Evolutionary conservation across 2,329 filamentous ascomycete species (phyloP).

Genomic region (Diplocarpon mali): DNA sequence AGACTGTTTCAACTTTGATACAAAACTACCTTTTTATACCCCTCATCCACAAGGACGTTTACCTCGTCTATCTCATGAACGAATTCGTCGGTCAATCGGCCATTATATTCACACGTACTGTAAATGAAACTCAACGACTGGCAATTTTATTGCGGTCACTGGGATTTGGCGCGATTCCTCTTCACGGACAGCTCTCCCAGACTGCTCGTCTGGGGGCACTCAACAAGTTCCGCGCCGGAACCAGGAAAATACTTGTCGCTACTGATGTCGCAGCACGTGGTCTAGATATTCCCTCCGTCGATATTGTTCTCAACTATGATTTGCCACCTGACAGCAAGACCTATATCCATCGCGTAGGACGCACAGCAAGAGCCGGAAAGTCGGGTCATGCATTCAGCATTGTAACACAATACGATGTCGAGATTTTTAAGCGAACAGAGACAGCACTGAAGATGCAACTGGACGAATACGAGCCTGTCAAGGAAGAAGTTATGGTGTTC

Average conservation of each 20-base stretch:
- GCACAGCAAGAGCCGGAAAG: conserved; percentile 79
- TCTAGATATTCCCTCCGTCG: conserved; percentile 86
- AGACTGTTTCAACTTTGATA: conserved; percentile 80
- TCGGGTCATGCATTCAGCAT: conserved; percentile 70
- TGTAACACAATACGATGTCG: conserved; percentile 79
- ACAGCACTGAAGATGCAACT: conserved; percentile 70
- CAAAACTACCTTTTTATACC: conserved; percentile 84
- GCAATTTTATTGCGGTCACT: conserved; percentile 73
- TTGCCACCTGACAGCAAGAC: conserved; percentile 78
- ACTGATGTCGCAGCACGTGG: conserved; percentile 91
- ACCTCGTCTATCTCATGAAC: conserved; percentile 76
- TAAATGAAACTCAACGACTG: conserved; percentile 80
- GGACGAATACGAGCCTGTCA: conserved; percentile 54
- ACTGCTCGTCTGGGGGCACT: conserved; percentile 76
- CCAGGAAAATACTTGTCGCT: conserved; percentile 78
- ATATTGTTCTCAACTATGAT: conserved; percentile 78
- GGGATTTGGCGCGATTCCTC: conserved; percentile 80
- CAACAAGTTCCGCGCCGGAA: conserved; percentile 75
- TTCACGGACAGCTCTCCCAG: conserved; percentile 88
- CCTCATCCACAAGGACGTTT: conserved; percentile 78
- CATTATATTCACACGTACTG: conserved; percentile 87
- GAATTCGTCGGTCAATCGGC: conserved; percentile 76
- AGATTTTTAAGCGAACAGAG: conserved; percentile 73
- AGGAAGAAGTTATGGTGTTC: conserved; percentile 80
- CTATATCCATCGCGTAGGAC: conserved; percentile 80